Percentiles rank a stretch among this genome's conserved stretches.
Conservation (phyloP, 202 grass and related monocot species). For the Alloteropsis angusta region DNA sequence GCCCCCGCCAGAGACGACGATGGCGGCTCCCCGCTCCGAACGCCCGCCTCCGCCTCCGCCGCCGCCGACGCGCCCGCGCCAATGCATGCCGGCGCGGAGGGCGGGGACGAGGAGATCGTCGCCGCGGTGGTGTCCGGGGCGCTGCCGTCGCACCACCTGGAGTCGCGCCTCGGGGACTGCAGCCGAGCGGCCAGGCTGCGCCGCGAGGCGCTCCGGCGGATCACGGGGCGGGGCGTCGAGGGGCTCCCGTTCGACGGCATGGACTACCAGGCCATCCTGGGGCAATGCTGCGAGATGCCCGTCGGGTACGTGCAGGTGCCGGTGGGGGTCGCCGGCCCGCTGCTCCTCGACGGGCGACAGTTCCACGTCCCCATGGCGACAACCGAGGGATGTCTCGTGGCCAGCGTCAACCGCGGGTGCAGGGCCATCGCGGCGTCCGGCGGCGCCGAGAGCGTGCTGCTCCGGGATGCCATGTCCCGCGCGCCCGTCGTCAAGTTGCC, state of each 20-base stretch:
- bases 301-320: conserved; percentile 70
- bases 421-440: conserved; percentile 58
- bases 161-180: conserved; percentile 51
- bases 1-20: not conserved
- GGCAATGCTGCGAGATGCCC: conserved; percentile 79
- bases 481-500: conserved; percentile 54
- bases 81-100: conserved; percentile 23
- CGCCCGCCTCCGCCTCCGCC: not conserved
- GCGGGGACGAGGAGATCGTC: conserved; percentile 55
- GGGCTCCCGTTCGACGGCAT: conserved; percentile 60
- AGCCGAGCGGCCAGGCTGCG: conserved; percentile 44
- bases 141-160: conserved; percentile 50
- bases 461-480: conserved; percentile 61
- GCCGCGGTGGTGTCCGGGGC: conserved; percentile 40
- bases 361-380: conserved; percentile 72
- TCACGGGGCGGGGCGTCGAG: conserved; percentile 44
- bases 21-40: not conserved
- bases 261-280: conserved; percentile 54
- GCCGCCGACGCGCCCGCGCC: not conserved
- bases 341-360: conserved; percentile 48
- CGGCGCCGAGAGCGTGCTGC: conserved; percentile 39
- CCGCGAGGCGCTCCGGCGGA: conserved; percentile 49
- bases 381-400: conserved; percentile 72
- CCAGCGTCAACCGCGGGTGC: conserved; percentile 67
- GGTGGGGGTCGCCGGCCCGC: conserved; percentile 61